A percentile compares a stretch with the other conserved stretches of the same genome.
phyloP scores from a whole-genome alignment of 2,329 filamentous ascomycete genomes.

The Hypoxylon sp. region DNA sequence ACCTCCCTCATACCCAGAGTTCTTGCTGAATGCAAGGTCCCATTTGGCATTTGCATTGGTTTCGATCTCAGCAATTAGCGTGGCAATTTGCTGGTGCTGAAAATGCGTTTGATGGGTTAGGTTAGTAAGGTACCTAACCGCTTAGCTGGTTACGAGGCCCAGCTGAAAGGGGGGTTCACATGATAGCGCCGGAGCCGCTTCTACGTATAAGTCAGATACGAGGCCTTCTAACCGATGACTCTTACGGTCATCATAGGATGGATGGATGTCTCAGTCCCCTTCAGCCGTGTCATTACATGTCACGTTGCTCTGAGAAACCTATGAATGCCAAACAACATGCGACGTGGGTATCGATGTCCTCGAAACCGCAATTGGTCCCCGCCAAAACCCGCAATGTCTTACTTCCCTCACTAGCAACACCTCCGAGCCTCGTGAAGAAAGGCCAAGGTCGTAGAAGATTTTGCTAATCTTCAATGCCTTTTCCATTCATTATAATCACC shows the following conservation, averaged over 20 bases:
- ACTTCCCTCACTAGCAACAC: background rate
- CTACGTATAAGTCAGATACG: slow-evolving; percentile 18
- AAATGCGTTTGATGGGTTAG: background rate
- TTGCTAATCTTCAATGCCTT: background rate
- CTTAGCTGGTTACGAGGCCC: background rate
- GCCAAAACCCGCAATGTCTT: background rate
- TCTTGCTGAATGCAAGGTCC: slow-evolving; percentile 21
- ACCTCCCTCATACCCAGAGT: background rate
- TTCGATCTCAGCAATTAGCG: slow-evolving; percentile 9
- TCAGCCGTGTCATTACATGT: slow-evolving; percentile 18
- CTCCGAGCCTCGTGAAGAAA: slow-evolving; percentile 16
- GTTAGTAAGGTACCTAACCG: too few relatives aligned
- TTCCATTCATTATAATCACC: slow-evolving; percentile 15
- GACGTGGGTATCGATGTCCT: too few relatives aligned
- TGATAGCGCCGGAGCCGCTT: background rate
- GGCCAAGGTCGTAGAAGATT: background rate
- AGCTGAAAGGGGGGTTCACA: slow-evolving; percentile 1
- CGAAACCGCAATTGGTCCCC: background rate
- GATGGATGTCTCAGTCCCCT: slow-evolving; percentile 1
- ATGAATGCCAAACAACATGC: slow-evolving; percentile 1
- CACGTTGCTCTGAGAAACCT: slow-evolving; percentile 22
- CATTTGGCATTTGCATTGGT: background rate
- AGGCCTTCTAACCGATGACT: slow-evolving; percentile 12
- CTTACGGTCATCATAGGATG: background rate
- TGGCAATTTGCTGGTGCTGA: slow-evolving; percentile 4